Evolutionary conservation across 2,329 filamentous ascomycete genomes (phyloP).

Genomic region (Xylariaceae sp.): DNA sequence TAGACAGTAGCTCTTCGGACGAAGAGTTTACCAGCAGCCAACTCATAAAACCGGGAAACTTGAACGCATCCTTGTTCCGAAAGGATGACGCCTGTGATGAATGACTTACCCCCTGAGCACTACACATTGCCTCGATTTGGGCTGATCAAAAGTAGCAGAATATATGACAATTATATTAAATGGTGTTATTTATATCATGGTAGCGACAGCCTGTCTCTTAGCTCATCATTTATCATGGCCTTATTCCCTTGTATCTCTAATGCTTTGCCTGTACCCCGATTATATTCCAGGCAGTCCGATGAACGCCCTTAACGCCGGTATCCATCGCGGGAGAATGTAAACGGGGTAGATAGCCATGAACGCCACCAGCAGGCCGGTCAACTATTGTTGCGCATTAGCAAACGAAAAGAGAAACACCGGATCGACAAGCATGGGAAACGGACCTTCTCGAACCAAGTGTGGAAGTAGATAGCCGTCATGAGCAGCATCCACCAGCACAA

Average conservation of each 20-base stretch:
- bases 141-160: too few species aligned
- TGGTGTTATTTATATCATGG: too few species aligned
- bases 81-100: too few species aligned
- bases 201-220: not conserved
- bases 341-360: constrained; percentile 50
- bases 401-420: not conserved
- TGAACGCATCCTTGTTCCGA: too few species aligned
- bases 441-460: constrained; percentile 98
- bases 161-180: too few species aligned
- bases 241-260: not conserved
- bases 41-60: too few species aligned
- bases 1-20: too few species aligned
- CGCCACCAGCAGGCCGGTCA: constrained; percentile 58
- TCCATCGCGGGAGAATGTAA: constrained; percentile 55
- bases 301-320: constrained; percentile 49
- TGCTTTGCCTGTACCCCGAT: not conserved
- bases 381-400: constrained; percentile 40
- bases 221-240: constrained; percentile 9
- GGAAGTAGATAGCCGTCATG: constrained; percentile 98
- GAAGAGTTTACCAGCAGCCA: too few species aligned
- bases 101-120: too few species aligned
- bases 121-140: too few species aligned
- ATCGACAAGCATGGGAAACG: constrained; percentile 28
- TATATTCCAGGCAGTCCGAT: constrained; percentile 57
- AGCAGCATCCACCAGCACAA: constrained; percentile 93